Conservation (phyloP, 768 basidiomycete genomes). For the Psilocybe azurescens region DNA sequence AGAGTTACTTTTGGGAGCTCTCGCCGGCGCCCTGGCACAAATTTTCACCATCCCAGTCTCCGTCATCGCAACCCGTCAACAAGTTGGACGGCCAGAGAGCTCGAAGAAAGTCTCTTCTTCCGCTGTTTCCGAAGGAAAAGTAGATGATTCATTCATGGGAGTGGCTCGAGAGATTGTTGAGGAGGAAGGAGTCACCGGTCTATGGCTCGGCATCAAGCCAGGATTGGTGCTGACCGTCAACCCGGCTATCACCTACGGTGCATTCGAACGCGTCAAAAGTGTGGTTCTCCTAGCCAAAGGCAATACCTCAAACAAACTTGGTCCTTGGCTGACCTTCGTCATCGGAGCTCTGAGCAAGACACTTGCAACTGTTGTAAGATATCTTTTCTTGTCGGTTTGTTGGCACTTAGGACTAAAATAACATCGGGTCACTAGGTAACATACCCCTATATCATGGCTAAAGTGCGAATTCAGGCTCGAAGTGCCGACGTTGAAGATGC, state of each 20-base stretch:
- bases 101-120: slow-evolving; percentile 12
- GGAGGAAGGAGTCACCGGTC: slow-evolving; percentile 84
- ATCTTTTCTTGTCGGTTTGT: slow-evolving; percentile 1
- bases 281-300: slow-evolving; percentile 63
- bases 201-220: slow-evolving; percentile 95
- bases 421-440: slow-evolving; percentile 65
- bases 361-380: slow-evolving; percentile 88
- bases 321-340: slow-evolving; percentile 79
- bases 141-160: slow-evolving; percentile 75
- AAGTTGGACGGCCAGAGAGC: slow-evolving; percentile 64
- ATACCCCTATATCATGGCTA: slow-evolving; percentile 96
- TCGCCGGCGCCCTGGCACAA: slow-evolving; percentile 94
- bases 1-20: slow-evolving; percentile 88
- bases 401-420: neutral
- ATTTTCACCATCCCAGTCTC: slow-evolving; percentile 98
- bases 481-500: slow-evolving; percentile 61
- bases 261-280: slow-evolving; percentile 90
- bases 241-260: slow-evolving; percentile 96
- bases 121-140: slow-evolving; percentile 29
- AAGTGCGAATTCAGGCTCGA: slow-evolving; percentile 93
- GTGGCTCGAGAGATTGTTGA: slow-evolving; percentile 87
- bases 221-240: slow-evolving; percentile 95
- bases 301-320: slow-evolving; percentile 62
- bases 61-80: slow-evolving; percentile 97
- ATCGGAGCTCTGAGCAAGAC: slow-evolving; percentile 96